Base-by-base conservation (phyloP, 2,329 filamentous ascomycete species). In the Furcasterigmium sp. region DNA sequence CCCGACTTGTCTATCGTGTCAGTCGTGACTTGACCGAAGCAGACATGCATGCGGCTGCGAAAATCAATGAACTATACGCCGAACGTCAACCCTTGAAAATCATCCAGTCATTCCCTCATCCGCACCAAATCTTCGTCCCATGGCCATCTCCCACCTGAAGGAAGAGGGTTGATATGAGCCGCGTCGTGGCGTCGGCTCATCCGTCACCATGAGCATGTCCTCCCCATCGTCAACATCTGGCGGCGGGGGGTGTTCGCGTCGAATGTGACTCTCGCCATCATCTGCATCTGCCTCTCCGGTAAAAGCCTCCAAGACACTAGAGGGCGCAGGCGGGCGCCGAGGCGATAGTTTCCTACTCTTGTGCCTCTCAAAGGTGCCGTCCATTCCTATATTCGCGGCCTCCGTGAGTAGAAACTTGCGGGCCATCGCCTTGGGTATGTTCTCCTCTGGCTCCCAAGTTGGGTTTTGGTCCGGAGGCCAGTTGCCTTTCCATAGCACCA, bases 391-490 rank as follows among this genome's bases (percentile, higher is more conserved):
- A 37, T 54, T 56, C 17, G 51, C 58, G 3, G 36, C 42, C 11
- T 51, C 50, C 39, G 63, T 65, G 8, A 58, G 45, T 5, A 67
- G 48, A 44, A 71, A 80, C 3, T 58, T 58, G 7, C 56, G 59
- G 2, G 78, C 59, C 30, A 78, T 52, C 0, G 45, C 45, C 0
- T 54, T 44, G 0, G 71, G 57, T 3, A 81, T 67, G 41, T 79
- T 76, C 4, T 66, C 65, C 48, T 72, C 68, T 0, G 76, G 76
- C 51, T 81, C 77, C 77, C 77, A 81, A 0, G 76, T 74, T 0
- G 75, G 73, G 43, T 81, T 79, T 52, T 79, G 67, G 8, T 70
- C 71, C 0, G 65, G 58, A 0, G 76, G 74, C 77, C 77, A 81
- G 45, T 76, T 58, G 8, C 77, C 77, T 36, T 68, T 69, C 77